A percentile compares a stretch with the other conserved stretches of the same genome.
phyloP scores from a whole-genome alignment of 345 rosid genomes.

The Eucalyptus tenuipes region DNA sequence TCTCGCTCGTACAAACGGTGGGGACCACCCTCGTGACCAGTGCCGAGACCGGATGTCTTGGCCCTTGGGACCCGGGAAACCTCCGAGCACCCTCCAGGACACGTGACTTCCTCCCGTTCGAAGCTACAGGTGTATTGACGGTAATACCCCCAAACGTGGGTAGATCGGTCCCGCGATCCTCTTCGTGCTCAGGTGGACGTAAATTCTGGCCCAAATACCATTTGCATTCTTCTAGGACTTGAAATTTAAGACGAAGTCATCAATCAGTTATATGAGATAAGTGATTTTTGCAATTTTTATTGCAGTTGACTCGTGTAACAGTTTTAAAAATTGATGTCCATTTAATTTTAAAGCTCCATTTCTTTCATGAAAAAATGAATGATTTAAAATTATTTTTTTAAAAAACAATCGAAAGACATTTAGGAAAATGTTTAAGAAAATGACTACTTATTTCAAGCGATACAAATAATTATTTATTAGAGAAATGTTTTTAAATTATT shows the following conservation, averaged over 20 bases:
- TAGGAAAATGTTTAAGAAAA: neutral
- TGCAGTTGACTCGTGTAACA: rapidly evolving
- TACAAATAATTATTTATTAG: rapidly evolving
- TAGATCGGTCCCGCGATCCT: rapidly evolving
- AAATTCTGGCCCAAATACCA: neutral
- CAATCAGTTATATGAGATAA: rapidly evolving
- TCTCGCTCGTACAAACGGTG: neutral
- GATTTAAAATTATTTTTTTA: neutral
- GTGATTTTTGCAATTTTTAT: neutral
- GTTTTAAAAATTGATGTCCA: neutral
- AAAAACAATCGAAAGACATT: neutral
- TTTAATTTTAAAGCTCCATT: rapidly evolving
- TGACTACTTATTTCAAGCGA: neutral
- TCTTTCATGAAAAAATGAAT: rapidly evolving
- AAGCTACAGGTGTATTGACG: neutral
- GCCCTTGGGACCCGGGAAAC: neutral
- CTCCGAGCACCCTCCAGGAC: neutral
- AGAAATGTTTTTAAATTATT: neutral
- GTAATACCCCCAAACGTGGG: rapidly evolving
- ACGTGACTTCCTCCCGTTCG: neutral
- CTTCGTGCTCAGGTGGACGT: neutral
- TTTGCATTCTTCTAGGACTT: neutral
- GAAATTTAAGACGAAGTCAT: neutral
- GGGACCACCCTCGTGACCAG: neutral
- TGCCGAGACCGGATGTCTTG: neutral